Conservation (phyloP, 2,329 filamentous ascomycete species). For the Alternaria consortialis region DNA sequence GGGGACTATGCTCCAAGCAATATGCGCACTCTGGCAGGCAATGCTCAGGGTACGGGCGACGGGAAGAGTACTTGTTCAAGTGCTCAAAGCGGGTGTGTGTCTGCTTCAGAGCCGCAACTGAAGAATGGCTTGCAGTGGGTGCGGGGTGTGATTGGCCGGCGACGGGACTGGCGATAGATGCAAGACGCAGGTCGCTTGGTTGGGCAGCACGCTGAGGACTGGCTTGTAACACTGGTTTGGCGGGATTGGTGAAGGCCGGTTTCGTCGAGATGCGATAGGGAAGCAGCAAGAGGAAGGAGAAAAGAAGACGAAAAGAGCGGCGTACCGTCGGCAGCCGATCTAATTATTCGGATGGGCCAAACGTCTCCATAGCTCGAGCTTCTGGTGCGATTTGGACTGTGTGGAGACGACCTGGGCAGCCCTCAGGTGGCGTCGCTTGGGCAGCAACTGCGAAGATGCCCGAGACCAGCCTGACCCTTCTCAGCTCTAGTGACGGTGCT, state of each 20-base stretch:
- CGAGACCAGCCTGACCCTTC: slow-evolving; percentile 15
- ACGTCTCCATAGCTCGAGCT: slow-evolving; percentile 40
- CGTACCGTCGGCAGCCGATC: slow-evolving; percentile 36
- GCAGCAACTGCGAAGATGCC: slow-evolving; percentile 34
- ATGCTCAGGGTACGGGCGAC: slow-evolving; percentile 30
- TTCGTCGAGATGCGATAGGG: slow-evolving; percentile 17
- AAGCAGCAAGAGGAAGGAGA: slow-evolving; percentile 25
- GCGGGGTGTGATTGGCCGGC: slow-evolving; percentile 30
- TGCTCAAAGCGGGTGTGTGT: neutral
- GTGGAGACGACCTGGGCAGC: slow-evolving; percentile 29
- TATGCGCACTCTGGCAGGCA: slow-evolving; percentile 30
- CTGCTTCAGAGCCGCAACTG: slow-evolving; percentile 25
- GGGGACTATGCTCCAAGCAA: slow-evolving; percentile 23
- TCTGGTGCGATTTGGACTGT: slow-evolving; percentile 35
- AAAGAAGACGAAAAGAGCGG: slow-evolving; percentile 23
- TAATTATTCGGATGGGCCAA: slow-evolving; percentile 37
- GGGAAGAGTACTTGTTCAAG: slow-evolving; percentile 21
- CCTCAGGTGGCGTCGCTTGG: slow-evolving; percentile 39
- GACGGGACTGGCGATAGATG: slow-evolving; percentile 23
- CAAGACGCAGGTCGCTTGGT: slow-evolving; percentile 43
- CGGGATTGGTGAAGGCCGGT: neutral
- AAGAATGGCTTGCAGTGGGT: slow-evolving; percentile 31
- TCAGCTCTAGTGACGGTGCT: neutral
- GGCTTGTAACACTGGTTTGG: slow-evolving; percentile 4
- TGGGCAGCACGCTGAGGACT: slow-evolving; percentile 31